Conservation (phyloP, 805 yeast species). For the Ogataea neopini region DNA sequence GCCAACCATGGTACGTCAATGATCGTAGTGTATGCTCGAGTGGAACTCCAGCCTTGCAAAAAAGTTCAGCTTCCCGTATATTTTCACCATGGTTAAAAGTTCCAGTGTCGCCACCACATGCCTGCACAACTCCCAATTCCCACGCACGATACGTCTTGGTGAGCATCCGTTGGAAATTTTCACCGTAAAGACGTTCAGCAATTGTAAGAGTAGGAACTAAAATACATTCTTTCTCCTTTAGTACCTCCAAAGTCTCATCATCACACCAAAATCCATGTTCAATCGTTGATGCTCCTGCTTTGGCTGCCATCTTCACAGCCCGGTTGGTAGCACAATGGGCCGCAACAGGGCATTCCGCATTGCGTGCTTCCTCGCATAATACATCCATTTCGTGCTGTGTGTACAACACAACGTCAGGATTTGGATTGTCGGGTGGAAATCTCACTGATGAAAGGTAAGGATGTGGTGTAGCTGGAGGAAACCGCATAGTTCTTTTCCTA, state of each 20-base stretch:
- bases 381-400: constrained; percentile 32
- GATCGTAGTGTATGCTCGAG: constrained; percentile 22
- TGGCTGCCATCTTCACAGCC: constrained; percentile 30
- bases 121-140: constrained; percentile 27
- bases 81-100: constrained; percentile 34
- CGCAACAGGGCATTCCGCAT: constrained; percentile 30
- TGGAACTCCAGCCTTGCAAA: constrained; percentile 29
- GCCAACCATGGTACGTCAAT: constrained; percentile 31
- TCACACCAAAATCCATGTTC: constrained; percentile 32
- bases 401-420: constrained; percentile 30
- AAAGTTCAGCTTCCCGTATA: constrained; percentile 31
- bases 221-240: constrained; percentile 26
- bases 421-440: constrained; percentile 30
- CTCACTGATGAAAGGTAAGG: constrained; percentile 30
- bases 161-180: constrained; percentile 21
- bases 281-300: constrained; percentile 29
- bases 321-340: constrained; percentile 33
- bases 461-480: constrained; percentile 30
- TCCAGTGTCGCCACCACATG: constrained; percentile 35
- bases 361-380: constrained; percentile 27
- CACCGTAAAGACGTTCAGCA: constrained; percentile 27
- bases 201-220: constrained; percentile 31
- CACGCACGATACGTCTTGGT: constrained; percentile 25
- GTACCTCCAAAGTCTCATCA: constrained; percentile 18
- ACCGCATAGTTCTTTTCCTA: constrained; percentile 30